Evolutionary conservation across 2,329 filamentous ascomycete genomes (phyloP), one percentile per base, ranked within the genome.

Genomic region (Pestalotiopsis fici): DNA sequence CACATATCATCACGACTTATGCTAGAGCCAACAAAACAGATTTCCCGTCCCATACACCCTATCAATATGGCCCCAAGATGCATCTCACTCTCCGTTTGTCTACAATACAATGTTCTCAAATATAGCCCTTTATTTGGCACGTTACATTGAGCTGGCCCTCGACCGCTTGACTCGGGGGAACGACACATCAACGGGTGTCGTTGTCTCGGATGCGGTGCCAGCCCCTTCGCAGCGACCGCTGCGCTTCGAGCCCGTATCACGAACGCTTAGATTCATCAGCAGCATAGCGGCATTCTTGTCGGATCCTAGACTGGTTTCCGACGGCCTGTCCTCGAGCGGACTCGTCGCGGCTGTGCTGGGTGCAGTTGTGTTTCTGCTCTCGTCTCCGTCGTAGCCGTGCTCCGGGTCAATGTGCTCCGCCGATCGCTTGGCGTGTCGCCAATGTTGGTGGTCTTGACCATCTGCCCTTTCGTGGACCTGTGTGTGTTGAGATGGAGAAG

Each of bases 221-320:
- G 55, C 21, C 37, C 50, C 64, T n/a, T 67, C 21, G 57, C 57
- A n/a, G n/a, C n/a, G 57, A 21, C 59, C 64, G 50, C 23, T 23
- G 23, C 39, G 63, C 59, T 12, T 47, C 25, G 64, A 54, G 23
- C 47, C 62, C 23, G 72, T 66, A 69, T 83, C 81, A 63, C 77
- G 74, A 23, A 84, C 78, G 67, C 82, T 82, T 28, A 86, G 78
- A 64, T 83, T 83, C 82, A 86, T 81, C 47, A 86, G 73, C 5
- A 85, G 73, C 67, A 83, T 75, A 21, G 84, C 84, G 1, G 83
- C 84, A 57, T 83, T 83, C 72, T 81, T 83, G 63, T 85, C 81
- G 13, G 75, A 75, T 0, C 78, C 79, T 7, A 69, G 70, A 50
- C 50, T 55, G 12, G 68, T 31, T 31, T 56, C 60, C 35, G 50